phyloP scores from a whole-genome alignment of 768 basidiomycete species.

The Boletellus emodensis region DNA sequence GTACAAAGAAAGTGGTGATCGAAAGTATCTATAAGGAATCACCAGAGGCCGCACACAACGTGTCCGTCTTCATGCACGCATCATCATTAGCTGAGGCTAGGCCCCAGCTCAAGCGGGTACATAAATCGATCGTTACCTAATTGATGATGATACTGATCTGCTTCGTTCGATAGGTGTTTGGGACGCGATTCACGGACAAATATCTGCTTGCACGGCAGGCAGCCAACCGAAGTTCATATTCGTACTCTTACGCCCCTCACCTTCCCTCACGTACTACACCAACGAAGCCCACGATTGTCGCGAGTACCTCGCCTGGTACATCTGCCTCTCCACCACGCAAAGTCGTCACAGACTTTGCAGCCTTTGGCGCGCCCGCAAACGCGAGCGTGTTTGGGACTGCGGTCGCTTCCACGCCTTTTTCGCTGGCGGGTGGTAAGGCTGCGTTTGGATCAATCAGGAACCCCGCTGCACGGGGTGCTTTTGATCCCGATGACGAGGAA shows the following conservation, averaged over 20 bases:
- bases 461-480: conserved; percentile 31
- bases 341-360: conserved; percentile 83
- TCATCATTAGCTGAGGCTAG: conserved; percentile 67
- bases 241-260: conserved; percentile 52
- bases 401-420: conserved; percentile 76
- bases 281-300: conserved; percentile 33
- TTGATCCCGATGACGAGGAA: conserved; percentile 72
- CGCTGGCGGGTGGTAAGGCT: conserved; percentile 72
- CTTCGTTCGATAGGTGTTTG: conserved; percentile 60
- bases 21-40: conserved; percentile 95
- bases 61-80: conserved; percentile 76
- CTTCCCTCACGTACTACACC: conserved; percentile 41
- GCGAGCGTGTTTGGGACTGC: conserved; percentile 83
- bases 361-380: conserved; percentile 72
- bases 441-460: conserved; percentile 78
- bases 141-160: conserved; percentile 4
- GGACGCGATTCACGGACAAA: conserved; percentile 96
- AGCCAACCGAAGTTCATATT: conserved; percentile 47
- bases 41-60: conserved; percentile 86
- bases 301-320: conserved; percentile 20
- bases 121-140: conserved; percentile 11
- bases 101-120: conserved; percentile 74
- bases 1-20: conserved; percentile 93
- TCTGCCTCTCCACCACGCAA: conserved; percentile 74
- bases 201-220: conserved; percentile 75